These are phyloP conservation scores for Dactylonectria macrodidyma DNA, from an alignment of 2,329 filamentous ascomycete genomes.

Conservation along the genomic window DNA sequence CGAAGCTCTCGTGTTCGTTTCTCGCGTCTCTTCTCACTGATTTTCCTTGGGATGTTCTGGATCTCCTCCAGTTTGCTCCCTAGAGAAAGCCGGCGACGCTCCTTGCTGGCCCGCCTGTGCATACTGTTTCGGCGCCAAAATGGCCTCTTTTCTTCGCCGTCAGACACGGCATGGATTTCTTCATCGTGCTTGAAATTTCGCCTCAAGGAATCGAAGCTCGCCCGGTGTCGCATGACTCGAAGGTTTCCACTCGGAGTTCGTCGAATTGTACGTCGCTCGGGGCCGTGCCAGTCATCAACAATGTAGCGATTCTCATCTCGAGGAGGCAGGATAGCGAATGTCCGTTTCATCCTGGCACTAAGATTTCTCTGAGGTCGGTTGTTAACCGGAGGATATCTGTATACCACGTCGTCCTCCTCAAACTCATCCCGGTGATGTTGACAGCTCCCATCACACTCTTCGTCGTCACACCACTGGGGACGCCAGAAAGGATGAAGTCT, in stretches of 20 bases:
- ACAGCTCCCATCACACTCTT: constrained; percentile 51
- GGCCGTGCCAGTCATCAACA: constrained; percentile 53
- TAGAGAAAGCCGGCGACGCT: constrained; percentile 55
- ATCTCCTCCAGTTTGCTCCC: constrained; percentile 67
- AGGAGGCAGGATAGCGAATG: constrained; percentile 73
- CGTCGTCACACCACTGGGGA: constrained; percentile 62
- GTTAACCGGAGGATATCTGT: constrained; percentile 64
- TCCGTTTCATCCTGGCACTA: constrained; percentile 69
- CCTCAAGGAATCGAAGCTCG: constrained; percentile 62
- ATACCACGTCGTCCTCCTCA: constrained; percentile 55
- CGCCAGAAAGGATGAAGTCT: constrained; percentile 75
- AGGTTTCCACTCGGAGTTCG: constrained; percentile 73
- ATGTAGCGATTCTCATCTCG: constrained; percentile 55
- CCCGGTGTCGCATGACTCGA: constrained; percentile 69
- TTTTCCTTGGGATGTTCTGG: constrained; percentile 66
- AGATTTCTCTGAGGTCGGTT: constrained; percentile 67
- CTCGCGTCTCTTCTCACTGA: constrained; percentile 72
- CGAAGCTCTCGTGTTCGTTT: constrained; percentile 72
- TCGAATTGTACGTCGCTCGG: constrained; percentile 71
- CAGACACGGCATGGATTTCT: constrained; percentile 55
- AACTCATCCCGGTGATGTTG: constrained; percentile 53
- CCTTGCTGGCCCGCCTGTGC: constrained; percentile 43
- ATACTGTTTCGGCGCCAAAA: constrained; percentile 53
- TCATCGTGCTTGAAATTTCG: constrained; percentile 41
- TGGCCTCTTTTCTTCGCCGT: constrained; percentile 40